Evolutionary conservation across 202 grass and related monocot genomes (phyloP), one percentile per base, ranked within the genome.

Genomic region (Bolboschoenoplectus hybrid): DNA sequence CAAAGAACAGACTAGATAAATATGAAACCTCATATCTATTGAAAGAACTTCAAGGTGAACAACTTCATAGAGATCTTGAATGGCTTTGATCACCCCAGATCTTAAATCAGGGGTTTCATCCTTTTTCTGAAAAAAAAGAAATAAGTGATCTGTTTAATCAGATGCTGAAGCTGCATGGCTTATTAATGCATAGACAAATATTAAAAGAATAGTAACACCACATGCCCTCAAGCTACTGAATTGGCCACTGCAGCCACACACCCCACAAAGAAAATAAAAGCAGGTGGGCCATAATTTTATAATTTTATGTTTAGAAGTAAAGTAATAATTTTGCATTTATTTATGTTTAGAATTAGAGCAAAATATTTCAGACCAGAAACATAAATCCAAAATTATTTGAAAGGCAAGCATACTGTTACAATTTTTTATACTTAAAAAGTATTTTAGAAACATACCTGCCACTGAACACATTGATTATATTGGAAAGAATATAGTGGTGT

Each of bases 41-140:
- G 77, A 80, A 63, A 97, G 81, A 61, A 91, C 83, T 84, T 95
- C 92, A 67, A 87, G 92, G 62, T 88, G 83, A 92, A 97, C 82
- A 88, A 92, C 92, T 87, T 97, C 95, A 79, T 93, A 90, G 44
- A 97, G 76, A 78, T 97, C 95, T 78, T 95, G 92, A 79, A 95
- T 87, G 67, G 92, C 95, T 86, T 89, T 97, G 67, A 97, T 72
- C 44, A 89, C 91, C 60, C 95, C 95, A 16, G 86, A 89, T 74
- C 66, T 85, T 84, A 91, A 78, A 65, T 95, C 91, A 87, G 39
- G 14, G 12, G 85, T 85, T 66, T 94, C 92, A 0, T 89, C 74
- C 14, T 82, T 79, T 85, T 86, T 91, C 95, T 97, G 80, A 44
- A 76, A 75, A 87, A 87, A 75, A 85, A 87, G 17, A 91, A 77